Percentiles rank a stretch among this genome's conserved stretches.
Evolutionary conservation across 208 protist species (phyloP).

Genomic region (Crithidia fasciculata): DNA sequence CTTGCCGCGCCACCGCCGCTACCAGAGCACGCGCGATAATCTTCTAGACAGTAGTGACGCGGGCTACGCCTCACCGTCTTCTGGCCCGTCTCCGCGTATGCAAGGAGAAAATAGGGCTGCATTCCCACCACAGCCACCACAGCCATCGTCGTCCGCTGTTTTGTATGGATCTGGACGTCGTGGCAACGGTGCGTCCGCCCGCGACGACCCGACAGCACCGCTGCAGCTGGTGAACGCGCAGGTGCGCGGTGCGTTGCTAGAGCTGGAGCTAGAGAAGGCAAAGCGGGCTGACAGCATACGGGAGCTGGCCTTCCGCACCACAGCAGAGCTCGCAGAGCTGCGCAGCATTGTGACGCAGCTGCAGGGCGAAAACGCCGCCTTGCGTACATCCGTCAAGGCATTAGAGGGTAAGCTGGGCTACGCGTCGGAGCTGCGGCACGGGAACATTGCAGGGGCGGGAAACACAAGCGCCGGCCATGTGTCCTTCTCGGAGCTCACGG

Average conservation of each 20-base stretch:
- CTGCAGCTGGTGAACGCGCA: conserved; percentile 50
- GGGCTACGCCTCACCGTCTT: background rate
- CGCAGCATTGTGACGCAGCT: conserved; percentile 58
- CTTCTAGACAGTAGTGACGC: background rate
- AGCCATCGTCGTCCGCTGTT: background rate
- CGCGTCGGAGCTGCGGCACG: background rate
- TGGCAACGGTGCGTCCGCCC: background rate
- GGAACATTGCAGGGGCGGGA: background rate
- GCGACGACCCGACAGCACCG: conserved; percentile 13
- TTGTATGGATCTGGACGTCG: background rate
- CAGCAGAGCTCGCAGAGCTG: conserved; percentile 58
- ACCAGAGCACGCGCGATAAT: conserved; percentile 11
- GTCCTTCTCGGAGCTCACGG: background rate
- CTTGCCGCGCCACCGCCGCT: conserved; percentile 40
- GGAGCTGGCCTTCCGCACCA: conserved; percentile 47
- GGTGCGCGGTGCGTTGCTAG: conserved; percentile 56
- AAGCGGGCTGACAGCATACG: conserved; percentile 65
- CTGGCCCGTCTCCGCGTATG: background rate
- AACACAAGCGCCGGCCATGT: background rate
- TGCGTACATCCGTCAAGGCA: conserved; percentile 58
- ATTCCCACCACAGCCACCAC: background rate
- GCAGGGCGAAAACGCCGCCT: conserved; percentile 59
- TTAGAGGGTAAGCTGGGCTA: conserved; percentile 52
- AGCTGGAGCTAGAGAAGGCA: conserved; percentile 76
- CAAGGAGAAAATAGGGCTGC: background rate